Base-by-base conservation (phyloP, 371 early-diverging fungal genomes). In the Lichtheimia ramosa region DNA sequence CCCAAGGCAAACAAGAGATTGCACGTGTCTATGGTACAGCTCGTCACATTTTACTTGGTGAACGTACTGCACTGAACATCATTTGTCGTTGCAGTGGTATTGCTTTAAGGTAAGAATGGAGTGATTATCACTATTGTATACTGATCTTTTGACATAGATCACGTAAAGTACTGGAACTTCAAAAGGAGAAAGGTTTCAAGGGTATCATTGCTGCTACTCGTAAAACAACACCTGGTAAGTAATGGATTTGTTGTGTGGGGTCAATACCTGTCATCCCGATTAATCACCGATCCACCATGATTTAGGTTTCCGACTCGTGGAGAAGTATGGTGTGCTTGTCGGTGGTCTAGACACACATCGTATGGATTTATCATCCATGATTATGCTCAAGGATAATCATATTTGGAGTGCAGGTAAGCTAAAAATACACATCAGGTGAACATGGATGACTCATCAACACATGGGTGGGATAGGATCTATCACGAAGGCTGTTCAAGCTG, bases 381-480 rank as follows among this genome's bases (percentile, higher is more conserved):
- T 98, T 58, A 98, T 98, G 99, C 87, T 98, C 54, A 98, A 98
- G 77, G 99, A 98, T 74, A 97, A 98, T 74, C 98, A 98, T 63
- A 90, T 98, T 56, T 96, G 96, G 96, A 89, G 92, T 52, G 88
- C 92, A 50, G 91, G 90, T 85, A 15, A 43, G 18, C 53, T 15
- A 46, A 48, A 24, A 13, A 59, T 53, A 61, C 28, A 21, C 39
- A 51, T 27, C 21, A 27, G 23, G 2, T 40, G 20, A 10, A 43
- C 13, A 16, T 18, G 20, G n/a, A 43, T 46, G 3, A 28, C 7
- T 42, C 13, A 20, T 48, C 27, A 27, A 5, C 27, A 27, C 27
- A 27, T 27, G 27, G 27, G 27, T 27, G 3, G 27, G 27, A 20
- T 59, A 79, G 95, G 96, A 0, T 96, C 96, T 0, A 97, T 98